Conservation (phyloP, 345 rosid genomes). For the Corymbia maculata region DNA sequence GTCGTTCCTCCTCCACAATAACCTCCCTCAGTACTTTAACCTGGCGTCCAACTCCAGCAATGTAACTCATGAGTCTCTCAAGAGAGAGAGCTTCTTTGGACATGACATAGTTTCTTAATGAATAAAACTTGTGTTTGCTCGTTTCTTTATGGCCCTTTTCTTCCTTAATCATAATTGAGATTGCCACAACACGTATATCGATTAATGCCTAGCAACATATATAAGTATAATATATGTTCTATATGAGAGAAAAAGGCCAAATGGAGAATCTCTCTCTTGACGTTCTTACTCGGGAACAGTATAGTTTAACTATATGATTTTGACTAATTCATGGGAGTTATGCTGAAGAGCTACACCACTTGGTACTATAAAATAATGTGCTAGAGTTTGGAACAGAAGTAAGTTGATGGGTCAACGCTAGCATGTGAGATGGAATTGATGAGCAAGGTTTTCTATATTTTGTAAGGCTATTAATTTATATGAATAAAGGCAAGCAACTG, state of each 20-base stretch:
- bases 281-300: neutral
- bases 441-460: neutral
- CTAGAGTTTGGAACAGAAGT: neutral
- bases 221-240: neutral
- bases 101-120: constrained; percentile 14
- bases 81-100: constrained; percentile 11
- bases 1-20: neutral
- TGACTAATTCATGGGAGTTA: neutral
- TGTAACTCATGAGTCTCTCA: constrained; percentile 12
- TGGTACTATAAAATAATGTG: neutral
- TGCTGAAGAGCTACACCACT: neutral
- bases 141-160: neutral
- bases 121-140: neutral
- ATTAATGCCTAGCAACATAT: neutral
- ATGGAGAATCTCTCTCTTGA: neutral
- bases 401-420: constrained; percentile 4
- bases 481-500: neutral
- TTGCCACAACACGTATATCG: neutral
- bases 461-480: neutral
- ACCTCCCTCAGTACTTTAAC: constrained; percentile 2
- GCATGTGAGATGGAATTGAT: constrained; percentile 4
- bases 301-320: neutral
- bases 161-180: neutral
- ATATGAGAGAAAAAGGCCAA: neutral
- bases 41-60: neutral